Evolutionary conservation across 2,329 filamentous ascomycete genomes (phyloP).

Genomic region (Fusarium guadeloupense): DNA sequence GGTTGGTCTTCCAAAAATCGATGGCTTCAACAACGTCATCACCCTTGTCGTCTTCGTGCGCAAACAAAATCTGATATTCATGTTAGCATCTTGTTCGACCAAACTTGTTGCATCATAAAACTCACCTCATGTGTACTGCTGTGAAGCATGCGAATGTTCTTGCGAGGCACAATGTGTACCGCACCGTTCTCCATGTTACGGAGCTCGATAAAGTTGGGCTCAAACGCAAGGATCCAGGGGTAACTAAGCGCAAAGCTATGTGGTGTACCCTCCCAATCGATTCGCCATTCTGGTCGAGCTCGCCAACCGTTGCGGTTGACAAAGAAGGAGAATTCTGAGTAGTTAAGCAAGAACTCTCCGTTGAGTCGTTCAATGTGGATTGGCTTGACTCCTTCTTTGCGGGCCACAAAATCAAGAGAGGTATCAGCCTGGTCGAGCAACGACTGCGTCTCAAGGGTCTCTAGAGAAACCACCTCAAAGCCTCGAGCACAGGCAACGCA

Average conservation of each 20-base stretch:
- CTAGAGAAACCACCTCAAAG: conserved; percentile 95
- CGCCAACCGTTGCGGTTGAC: conserved; percentile 99
- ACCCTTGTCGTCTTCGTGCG: conserved; percentile 94
- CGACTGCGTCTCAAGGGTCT: conserved; percentile 97
- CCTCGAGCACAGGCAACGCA: conserved; percentile 95
- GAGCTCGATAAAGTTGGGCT: conserved; percentile 97
- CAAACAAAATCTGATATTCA: conserved; percentile 84
- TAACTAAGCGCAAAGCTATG: conserved; percentile 93
- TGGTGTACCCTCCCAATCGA: conserved; percentile 95
- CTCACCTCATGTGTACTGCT: conserved; percentile 94
- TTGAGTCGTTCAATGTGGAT: conserved; percentile 98
- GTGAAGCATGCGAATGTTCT: conserved; percentile 97
- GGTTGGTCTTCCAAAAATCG: conserved; percentile 89
- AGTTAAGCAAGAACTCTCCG: conserved; percentile 96
- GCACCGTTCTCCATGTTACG: conserved; percentile 93
- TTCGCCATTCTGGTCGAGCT: conserved; percentile 93
- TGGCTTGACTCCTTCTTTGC: conserved; percentile 91
- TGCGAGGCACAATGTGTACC: conserved; percentile 94
- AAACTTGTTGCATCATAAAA: background rate
- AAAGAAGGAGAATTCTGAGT: conserved; percentile 99
- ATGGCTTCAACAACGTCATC: conserved; percentile 94
- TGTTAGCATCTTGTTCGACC: conserved; percentile 16
- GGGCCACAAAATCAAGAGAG: conserved; percentile 94
- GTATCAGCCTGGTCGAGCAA: conserved; percentile 97
- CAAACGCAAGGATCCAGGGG: conserved; percentile 96